Conservation (phyloP, 352 stramenopile species). For the Phytophthora idaei region DNA sequence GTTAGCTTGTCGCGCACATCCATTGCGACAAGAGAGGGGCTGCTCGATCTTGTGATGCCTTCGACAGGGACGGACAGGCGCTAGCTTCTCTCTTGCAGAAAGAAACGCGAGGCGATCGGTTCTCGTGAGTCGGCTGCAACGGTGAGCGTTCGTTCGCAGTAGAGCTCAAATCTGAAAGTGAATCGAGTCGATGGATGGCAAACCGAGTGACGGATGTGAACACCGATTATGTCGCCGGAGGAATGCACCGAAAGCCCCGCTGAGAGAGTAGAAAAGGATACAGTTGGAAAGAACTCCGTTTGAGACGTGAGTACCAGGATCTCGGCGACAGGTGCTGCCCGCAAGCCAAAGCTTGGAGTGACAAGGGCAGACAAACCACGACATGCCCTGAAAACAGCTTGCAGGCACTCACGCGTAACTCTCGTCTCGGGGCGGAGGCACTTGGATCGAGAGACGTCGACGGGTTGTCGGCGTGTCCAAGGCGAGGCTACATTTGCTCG, state of each 20-base stretch:
- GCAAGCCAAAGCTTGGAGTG: constrained; percentile 8
- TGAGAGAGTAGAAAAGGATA: constrained; percentile 19
- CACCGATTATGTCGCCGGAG: constrained; percentile 28
- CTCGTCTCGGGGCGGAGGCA: constrained; percentile 32
- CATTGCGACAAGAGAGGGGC: constrained; percentile 34
- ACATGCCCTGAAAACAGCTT: constrained; percentile 38
- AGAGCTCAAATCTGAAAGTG: constrained; percentile 19
- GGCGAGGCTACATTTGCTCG: constrained; percentile 3
- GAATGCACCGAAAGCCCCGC: constrained; percentile 34
- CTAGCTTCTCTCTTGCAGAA: constrained; percentile 26
- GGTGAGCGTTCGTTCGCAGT: constrained; percentile 11
- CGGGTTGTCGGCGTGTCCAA: constrained; percentile 17
- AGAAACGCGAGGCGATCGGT: constrained; percentile 26
- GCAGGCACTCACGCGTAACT: constrained; percentile 26
- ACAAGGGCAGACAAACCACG: constrained; percentile 23
- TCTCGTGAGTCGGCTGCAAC: constrained; percentile 22
- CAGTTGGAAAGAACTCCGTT: constrained; percentile 10
- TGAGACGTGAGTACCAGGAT: constrained; percentile 27
- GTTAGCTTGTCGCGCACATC: constrained; percentile 39
- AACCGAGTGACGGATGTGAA: constrained; percentile 13
- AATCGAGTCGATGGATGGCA: constrained; percentile 1
- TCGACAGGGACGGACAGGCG: constrained; percentile 26
- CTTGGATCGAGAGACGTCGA: constrained; percentile 24
- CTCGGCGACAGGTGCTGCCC: constrained; percentile 31
- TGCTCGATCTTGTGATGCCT: constrained; percentile 32